Evolutionary conservation across 164 flowering plant species (phyloP).

Genomic region (Vitis riparia): DNA sequence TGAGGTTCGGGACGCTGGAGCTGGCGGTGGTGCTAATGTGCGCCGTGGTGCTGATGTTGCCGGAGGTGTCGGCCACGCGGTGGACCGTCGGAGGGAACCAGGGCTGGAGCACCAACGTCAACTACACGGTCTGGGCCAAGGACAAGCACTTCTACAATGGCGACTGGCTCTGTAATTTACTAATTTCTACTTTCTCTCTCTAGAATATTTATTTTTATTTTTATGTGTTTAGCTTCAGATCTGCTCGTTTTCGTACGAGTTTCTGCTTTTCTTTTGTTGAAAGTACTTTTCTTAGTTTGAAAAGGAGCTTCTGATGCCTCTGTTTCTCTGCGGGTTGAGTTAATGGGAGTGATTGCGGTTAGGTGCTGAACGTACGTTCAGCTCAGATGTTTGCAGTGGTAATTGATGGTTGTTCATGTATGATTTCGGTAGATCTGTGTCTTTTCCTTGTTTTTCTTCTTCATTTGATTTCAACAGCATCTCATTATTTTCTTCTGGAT

Average conservation of each 20-base stretch:
- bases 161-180: slow-evolving; percentile 67
- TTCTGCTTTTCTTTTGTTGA: background rate
- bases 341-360: too few relatives aligned
- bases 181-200: slow-evolving; percentile 10
- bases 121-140: slow-evolving; percentile 71
- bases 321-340: too few relatives aligned
- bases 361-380: too few relatives aligned
- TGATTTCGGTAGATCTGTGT: too few relatives aligned
- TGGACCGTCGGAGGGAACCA: slow-evolving; percentile 45
- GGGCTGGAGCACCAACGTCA: slow-evolving; percentile 53
- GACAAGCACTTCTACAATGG: slow-evolving; percentile 52
- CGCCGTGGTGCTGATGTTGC: slow-evolving; percentile 26
- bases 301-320: too few relatives aligned
- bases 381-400: too few relatives aligned
- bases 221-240: background rate
- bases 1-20: slow-evolving; percentile 5
- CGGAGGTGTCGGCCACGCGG: slow-evolving; percentile 34
- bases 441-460: too few relatives aligned
- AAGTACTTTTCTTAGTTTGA: background rate
- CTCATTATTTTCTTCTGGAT: too few relatives aligned
- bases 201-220: background rate
- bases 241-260: background rate
- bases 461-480: too few relatives aligned
- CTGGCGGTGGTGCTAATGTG: slow-evolving; percentile 24
- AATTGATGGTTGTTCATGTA: too few relatives aligned